phyloP scores from a whole-genome alignment of 1,139 yeast genomes.

The Yueomyces sp. region DNA sequence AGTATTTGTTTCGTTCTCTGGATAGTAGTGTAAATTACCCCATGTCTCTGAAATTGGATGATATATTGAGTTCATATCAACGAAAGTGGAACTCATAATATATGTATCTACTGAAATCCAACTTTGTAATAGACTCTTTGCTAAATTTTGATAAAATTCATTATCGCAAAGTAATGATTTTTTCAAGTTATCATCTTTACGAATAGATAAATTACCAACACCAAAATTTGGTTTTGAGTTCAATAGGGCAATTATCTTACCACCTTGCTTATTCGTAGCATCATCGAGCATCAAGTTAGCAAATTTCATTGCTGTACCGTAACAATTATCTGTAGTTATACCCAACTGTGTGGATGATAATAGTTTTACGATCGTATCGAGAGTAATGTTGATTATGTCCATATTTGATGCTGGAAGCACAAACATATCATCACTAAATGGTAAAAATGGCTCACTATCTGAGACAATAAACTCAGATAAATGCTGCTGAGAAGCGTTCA shows the following conservation, averaged over 20 bases:
- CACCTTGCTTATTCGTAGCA: constrained; percentile 50
- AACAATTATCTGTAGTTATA: constrained; percentile 58
- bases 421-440: constrained; percentile 66
- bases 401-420: constrained; percentile 64
- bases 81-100: constrained; percentile 50
- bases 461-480: constrained; percentile 57
- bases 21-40: constrained; percentile 55
- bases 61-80: constrained; percentile 71
- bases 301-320: constrained; percentile 66
- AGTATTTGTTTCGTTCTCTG: constrained; percentile 61
- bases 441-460: constrained; percentile 77
- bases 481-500: constrained; percentile 41
- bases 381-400: constrained; percentile 51
- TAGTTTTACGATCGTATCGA: constrained; percentile 46
- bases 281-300: constrained; percentile 53
- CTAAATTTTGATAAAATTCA: constrained; percentile 50
- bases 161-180: constrained; percentile 54
- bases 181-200: constrained; percentile 39
- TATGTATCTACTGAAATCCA: constrained; percentile 73
- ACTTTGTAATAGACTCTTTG: constrained; percentile 41
- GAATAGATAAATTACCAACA: constrained; percentile 57
- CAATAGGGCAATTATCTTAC: constrained; percentile 63
- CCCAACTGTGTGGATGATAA: constrained; percentile 30
- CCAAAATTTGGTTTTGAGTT: constrained; percentile 73
- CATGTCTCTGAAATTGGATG: constrained; percentile 62